Evolutionary conservation across 352 stramenopile genomes (phyloP), one percentile per base, ranked within the genome.

Genomic region (Globisporangium mamillatum): DNA sequence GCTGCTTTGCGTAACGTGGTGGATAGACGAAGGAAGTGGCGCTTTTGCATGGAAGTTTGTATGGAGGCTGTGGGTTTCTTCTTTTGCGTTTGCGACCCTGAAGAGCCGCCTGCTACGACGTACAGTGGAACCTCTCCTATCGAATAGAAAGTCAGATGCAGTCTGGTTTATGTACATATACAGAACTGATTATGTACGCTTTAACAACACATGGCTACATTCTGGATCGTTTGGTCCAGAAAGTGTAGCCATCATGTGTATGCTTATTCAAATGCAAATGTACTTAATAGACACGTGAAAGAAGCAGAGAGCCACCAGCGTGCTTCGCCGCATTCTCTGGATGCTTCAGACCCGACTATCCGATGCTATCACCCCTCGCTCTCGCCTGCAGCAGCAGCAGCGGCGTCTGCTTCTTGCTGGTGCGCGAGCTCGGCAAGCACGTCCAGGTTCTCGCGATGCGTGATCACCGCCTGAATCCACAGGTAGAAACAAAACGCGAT

Each of bases 361-460:
- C 10, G 0, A 24, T 7, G n/a, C 5, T 18, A 16, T 27, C 38
- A 64, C 20, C 44, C 64, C 4, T 69, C 53, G n/a, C 53, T 62
- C 12, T 64, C 55, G n/a, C 27, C 24, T 12, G 44, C 55, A 32
- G 53, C 32, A n/a, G 44, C 55, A 32, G 53, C 32, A n/a, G 60
- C 63, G 29, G 70, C 67, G 20, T 90, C 71, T 36, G 80, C 76
- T 25, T 83, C 72, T 22, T 82, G 71, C 54, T 84, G 73, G 16
- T 79, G 69, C 4, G 60, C 78, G 10, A 77, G 73, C 27, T 90
- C 75, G 0, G 67, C 74, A 22, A 76, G 72, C 4, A 67, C 56
- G 25, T 84, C 79, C n/a, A 91, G 46, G 27, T 77, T 78, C n/a
- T 92, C 84, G 24, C 73, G 74, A 20, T 84, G 75, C 4, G 80